Percentiles rank a stretch among this genome's conserved stretches.
phyloP scores from a whole-genome alignment of 2,329 filamentous ascomycete genomes.

The Aspergillus oerlinghausenensis region DNA sequence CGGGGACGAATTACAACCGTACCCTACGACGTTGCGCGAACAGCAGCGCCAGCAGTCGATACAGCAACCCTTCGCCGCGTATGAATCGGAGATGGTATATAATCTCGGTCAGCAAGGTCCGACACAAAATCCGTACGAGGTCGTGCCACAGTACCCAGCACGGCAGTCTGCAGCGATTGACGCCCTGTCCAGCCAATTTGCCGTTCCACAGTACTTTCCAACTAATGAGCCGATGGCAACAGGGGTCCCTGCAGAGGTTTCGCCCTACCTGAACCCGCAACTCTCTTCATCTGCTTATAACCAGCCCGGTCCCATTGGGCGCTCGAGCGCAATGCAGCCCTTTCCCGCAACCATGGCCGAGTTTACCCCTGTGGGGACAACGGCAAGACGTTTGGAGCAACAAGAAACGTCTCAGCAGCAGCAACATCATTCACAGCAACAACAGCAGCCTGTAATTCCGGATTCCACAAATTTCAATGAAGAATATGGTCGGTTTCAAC shows the following conservation, averaged over 20 bases:
- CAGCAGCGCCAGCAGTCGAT: slow-evolving; percentile 43
- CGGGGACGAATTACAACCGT: slow-evolving; percentile 53
- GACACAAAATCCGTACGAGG: slow-evolving; percentile 65
- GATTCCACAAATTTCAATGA: slow-evolving; percentile 57
- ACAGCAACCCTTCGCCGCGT: slow-evolving; percentile 46
- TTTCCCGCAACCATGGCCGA: slow-evolving; percentile 53
- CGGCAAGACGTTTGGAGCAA: slow-evolving; percentile 35
- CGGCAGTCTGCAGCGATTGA: slow-evolving; percentile 74
- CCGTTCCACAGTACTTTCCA: slow-evolving; percentile 70
- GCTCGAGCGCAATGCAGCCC: slow-evolving; percentile 47
- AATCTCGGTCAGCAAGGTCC: slow-evolving; percentile 62
- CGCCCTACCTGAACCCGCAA: slow-evolving; percentile 62
- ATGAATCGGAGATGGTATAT: slow-evolving; percentile 71
- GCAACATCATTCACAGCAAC: slow-evolving; percentile 15
- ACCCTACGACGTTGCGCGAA: slow-evolving; percentile 61
- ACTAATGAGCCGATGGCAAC: slow-evolving; percentile 61
- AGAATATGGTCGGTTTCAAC: slow-evolving; percentile 61
- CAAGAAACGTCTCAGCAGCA: slow-evolving; percentile 20
- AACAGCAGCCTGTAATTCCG: slow-evolving; percentile 25
- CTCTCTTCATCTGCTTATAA: slow-evolving; percentile 54
- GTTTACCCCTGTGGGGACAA: slow-evolving; percentile 32
- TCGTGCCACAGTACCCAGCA: slow-evolving; percentile 67
- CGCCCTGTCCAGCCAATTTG: slow-evolving; percentile 65
- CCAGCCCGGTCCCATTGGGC: slow-evolving; percentile 56
- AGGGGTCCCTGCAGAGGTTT: slow-evolving; percentile 53